Evolutionary conservation across 345 rosid genomes (phyloP).

Genomic region (Bruguiera sexangula): DNA sequence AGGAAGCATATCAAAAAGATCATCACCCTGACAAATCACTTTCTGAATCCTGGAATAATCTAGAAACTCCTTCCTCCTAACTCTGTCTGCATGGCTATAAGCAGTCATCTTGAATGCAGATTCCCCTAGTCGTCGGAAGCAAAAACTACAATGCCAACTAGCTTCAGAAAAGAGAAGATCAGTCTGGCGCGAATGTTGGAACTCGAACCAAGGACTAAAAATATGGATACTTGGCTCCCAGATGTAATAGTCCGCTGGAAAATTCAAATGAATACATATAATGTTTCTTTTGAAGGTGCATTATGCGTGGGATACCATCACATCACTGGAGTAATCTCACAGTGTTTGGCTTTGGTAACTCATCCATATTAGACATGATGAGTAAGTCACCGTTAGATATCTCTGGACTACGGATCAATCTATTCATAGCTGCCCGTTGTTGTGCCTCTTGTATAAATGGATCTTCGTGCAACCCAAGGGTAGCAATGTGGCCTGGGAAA

Average conservation of each 20-base stretch:
- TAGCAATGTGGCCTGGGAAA: conserved; percentile 46
- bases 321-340: conserved; percentile 75
- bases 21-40: conserved; percentile 62
- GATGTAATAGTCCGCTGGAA: conserved; percentile 76
- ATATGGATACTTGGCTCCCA: conserved; percentile 73
- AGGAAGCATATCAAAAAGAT: conserved; percentile 84
- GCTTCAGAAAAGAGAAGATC: conserved; percentile 67
- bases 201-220: conserved; percentile 42
- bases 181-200: conserved; percentile 67
- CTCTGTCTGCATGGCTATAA: conserved; percentile 92
- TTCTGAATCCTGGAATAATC: conserved; percentile 58
- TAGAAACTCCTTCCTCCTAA: conserved; percentile 43
- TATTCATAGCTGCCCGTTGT: conserved; percentile 65
- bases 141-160: conserved; percentile 99
- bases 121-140: conserved; percentile 55
- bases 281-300: conserved; percentile 72
- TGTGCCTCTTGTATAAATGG: conserved; percentile 64
- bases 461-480: conserved; percentile 34
- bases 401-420: conserved; percentile 53
- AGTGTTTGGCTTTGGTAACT: conserved; percentile 85
- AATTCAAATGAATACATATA: conserved; percentile 89
- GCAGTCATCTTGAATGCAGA: conserved; percentile 82
- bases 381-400: conserved; percentile 61
- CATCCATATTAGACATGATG: conserved; percentile 76
- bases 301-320: conserved; percentile 57